These are phyloP conservation scores for Rutstroemia sp. DNA, from an alignment of 2,329 filamentous ascomycete genomes.

Conservation along the genomic window DNA sequence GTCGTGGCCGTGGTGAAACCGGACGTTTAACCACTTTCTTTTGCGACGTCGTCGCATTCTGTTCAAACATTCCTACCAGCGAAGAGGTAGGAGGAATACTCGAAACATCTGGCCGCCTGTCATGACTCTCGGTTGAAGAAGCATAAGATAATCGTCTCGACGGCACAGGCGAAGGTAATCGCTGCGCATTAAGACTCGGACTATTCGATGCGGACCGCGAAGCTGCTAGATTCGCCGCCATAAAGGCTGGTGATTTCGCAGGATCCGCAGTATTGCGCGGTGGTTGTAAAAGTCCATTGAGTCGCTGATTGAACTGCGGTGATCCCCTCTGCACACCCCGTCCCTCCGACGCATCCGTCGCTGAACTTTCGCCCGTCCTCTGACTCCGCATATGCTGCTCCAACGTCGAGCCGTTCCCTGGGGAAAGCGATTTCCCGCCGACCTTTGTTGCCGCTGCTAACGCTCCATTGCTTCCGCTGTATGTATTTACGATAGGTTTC, in stretches of 20 bases:
- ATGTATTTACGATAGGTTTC: conserved; percentile 31
- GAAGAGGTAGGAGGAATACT: conserved; percentile 55
- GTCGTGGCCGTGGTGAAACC: background rate
- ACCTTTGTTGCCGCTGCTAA: conserved; percentile 37
- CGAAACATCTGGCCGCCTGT: conserved; percentile 2
- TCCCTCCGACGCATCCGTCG: background rate
- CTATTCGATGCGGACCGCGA: conserved; percentile 51
- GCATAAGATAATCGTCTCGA: conserved; percentile 4
- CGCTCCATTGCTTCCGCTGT: conserved; percentile 36
- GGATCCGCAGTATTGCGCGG: conserved; percentile 7
- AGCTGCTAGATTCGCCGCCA: conserved; percentile 55
- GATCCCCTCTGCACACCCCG: background rate
- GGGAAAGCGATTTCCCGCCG: conserved; percentile 11
- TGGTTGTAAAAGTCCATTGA: background rate
- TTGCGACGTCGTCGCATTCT: conserved; percentile 27
- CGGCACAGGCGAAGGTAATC: conserved; percentile 3
- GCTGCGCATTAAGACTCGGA: conserved; percentile 33
- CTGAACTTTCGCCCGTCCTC: background rate
- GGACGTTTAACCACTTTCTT: background rate
- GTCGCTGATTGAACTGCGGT: background rate
- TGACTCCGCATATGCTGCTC: conserved; percentile 9
- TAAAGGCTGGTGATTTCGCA: conserved; percentile 48
- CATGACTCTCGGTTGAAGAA: background rate
- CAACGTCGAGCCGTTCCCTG: conserved; percentile 3
- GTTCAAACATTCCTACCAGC: conserved; percentile 64